A percentile compares a stretch with the other conserved stretches of the same genome.
These are phyloP conservation scores for Pseudodiploospora longispora DNA, from an alignment of 2,329 filamentous ascomycete species.

Conservation along the genomic window DNA sequence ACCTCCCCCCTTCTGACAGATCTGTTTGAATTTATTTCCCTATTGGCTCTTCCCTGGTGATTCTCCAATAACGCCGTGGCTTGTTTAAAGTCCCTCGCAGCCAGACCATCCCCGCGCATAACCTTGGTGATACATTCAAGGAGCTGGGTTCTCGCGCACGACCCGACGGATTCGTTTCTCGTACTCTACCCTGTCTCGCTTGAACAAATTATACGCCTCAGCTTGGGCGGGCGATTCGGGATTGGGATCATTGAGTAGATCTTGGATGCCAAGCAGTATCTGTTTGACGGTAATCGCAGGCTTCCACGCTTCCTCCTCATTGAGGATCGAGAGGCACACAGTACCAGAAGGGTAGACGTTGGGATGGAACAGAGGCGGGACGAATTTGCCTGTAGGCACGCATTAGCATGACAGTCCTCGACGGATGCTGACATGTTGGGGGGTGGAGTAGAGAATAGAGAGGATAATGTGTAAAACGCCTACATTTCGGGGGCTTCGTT, in stretches of 20 bases:
- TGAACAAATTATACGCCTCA: conserved; percentile 94
- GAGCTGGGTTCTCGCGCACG: conserved; percentile 81
- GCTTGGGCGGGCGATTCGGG: conserved; percentile 95
- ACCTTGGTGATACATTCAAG: conserved; percentile 31
- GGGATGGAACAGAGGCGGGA: conserved; percentile 91
- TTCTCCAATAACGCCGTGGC: conserved; percentile 22
- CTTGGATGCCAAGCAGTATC: conserved; percentile 92
- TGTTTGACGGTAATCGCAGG: conserved; percentile 98
- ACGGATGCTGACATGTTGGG: too few species aligned
- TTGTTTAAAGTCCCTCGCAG: conserved; percentile 11
- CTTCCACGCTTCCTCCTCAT: conserved; percentile 98
- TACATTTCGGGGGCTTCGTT: conserved; percentile 98
- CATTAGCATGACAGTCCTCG: conserved; percentile 9
- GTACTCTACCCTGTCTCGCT: conserved; percentile 80
- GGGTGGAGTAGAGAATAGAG: not conserved
- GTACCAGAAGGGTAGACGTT: conserved; percentile 98
- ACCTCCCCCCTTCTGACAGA: too few species aligned
- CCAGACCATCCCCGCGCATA: conserved; percentile 12
- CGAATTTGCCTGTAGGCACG: conserved; percentile 70
- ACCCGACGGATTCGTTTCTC: conserved; percentile 80
- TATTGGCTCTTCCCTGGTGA: conserved; percentile 19
- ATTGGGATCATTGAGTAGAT: conserved; percentile 91
- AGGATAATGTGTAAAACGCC: conserved; percentile 23
- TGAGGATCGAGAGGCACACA: conserved; percentile 92
- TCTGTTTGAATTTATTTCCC: too few species aligned